Evolutionary conservation across 2,329 filamentous ascomycete species (phyloP).

Genomic region (Botrytis squamosa): DNA sequence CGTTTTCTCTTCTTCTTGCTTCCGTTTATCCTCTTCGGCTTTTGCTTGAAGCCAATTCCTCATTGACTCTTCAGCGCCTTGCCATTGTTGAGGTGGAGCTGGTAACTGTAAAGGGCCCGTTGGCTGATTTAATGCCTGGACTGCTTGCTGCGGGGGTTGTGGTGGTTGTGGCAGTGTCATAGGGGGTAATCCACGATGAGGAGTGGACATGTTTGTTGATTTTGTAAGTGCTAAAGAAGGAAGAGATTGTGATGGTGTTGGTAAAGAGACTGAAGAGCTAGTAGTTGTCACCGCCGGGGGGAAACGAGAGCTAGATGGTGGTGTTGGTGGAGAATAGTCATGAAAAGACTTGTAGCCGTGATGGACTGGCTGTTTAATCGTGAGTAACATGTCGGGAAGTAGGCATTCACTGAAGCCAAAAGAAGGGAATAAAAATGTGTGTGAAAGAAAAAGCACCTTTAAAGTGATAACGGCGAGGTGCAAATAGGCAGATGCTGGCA

Average conservation of each 20-base stretch:
- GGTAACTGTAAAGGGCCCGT: constrained; percentile 53
- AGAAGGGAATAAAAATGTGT: constrained; percentile 34
- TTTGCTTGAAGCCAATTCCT: constrained; percentile 69
- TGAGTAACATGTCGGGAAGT: constrained; percentile 49
- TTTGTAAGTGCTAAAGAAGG: constrained; percentile 39
- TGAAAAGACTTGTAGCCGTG: constrained; percentile 48
- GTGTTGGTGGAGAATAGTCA: constrained; percentile 47
- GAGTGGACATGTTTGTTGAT: constrained; percentile 62
- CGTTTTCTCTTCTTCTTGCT: constrained; percentile 71
- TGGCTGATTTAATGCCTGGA: constrained; percentile 40
- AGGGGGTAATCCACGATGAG: constrained; percentile 68
- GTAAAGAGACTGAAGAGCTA: constrained; percentile 37
- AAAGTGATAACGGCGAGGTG: constrained; percentile 28
- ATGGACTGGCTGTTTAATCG: constrained; percentile 48
- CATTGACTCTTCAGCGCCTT: constrained; percentile 68
- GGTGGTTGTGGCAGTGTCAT: constrained; percentile 54
- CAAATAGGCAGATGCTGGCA: constrained; percentile 28
- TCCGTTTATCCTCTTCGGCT: constrained; percentile 69
- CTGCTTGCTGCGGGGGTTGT: constrained; percentile 29
- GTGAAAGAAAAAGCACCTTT: constrained; percentile 34
- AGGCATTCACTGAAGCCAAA: constrained; percentile 36
- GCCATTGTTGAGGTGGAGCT: constrained; percentile 64
- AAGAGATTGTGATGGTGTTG: constrained; percentile 36
- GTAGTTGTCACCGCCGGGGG: constrained; percentile 42
- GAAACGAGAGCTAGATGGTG: constrained; percentile 44